Percentiles rank a stretch among this genome's conserved stretches.
Conservation (phyloP, 176 grass and related monocot species). For the Rhynchospora pubera region DNA sequence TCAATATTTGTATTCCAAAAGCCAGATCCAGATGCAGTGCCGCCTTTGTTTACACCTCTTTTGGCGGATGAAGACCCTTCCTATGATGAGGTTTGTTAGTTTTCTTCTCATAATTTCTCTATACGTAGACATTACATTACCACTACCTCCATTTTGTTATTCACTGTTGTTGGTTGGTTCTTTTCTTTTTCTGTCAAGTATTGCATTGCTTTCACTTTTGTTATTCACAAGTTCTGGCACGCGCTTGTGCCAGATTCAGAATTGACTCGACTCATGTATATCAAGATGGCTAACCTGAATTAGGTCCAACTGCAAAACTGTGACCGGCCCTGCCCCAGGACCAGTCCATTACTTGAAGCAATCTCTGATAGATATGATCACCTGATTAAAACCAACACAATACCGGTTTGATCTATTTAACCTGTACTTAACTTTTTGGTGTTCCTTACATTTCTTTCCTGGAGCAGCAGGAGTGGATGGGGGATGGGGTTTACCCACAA, state of each 20-base stretch:
- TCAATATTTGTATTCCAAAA: conserved; percentile 93
- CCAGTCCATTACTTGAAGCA: neutral
- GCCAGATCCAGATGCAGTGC: conserved; percentile 70
- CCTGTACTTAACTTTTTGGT: neutral
- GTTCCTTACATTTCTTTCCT: conserved; percentile 6
- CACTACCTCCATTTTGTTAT: neutral
- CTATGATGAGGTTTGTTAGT: conserved; percentile 44
- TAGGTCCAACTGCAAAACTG: neutral
- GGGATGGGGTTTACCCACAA: conserved; percentile 28
- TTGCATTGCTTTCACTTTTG: neutral
- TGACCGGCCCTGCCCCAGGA: neutral
- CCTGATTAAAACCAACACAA: neutral
- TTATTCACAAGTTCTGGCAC: neutral
- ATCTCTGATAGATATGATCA: neutral
- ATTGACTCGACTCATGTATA: neutral
- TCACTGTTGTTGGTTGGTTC: neutral
- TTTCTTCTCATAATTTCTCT: neutral
- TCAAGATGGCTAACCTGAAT: neutral
- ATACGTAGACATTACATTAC: neutral
- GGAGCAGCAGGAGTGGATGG: conserved; percentile 40
- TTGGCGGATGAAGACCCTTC: conserved; percentile 37
- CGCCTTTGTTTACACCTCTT: conserved; percentile 53
- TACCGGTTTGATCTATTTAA: neutral
- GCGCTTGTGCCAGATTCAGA: neutral
- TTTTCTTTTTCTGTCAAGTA: neutral